phyloP scores from a whole-genome alignment of 2,329 filamentous ascomycete species.

The Ampelomyces quisqualis region DNA sequence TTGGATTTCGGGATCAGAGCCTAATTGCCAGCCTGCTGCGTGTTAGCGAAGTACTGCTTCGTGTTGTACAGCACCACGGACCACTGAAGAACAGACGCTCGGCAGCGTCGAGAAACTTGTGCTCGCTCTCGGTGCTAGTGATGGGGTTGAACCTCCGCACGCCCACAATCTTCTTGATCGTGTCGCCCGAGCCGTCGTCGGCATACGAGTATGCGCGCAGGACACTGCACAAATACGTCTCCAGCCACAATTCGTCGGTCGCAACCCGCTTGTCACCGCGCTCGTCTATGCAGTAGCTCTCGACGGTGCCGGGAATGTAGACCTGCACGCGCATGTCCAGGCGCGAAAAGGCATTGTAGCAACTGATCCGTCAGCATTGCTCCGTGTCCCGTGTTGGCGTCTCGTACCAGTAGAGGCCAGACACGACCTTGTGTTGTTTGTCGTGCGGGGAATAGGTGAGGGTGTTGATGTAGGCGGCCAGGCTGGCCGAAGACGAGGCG shows the following conservation, averaged over 20 bases:
- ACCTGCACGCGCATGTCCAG: constrained; percentile 98
- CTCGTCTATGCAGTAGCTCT: constrained; percentile 97
- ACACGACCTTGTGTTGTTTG: constrained; percentile 84
- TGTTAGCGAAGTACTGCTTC: background rate
- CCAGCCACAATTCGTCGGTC: constrained; percentile 92
- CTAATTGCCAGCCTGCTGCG: constrained; percentile 75
- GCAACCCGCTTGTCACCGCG: constrained; percentile 91
- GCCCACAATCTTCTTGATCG: constrained; percentile 96
- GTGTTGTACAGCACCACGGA: constrained; percentile 35
- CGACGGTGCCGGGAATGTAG: constrained; percentile 91
- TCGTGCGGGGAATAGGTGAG: constrained; percentile 87
- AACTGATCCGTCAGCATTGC: constrained; percentile 54
- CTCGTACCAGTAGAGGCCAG: constrained; percentile 85
- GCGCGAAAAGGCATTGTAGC: constrained; percentile 98
- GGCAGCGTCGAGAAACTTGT: constrained; percentile 90
- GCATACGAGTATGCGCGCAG: constrained; percentile 94
- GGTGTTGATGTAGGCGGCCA: constrained; percentile 98
- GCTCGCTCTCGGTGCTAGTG: constrained; percentile 96
- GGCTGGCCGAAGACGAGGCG: constrained; percentile 92
- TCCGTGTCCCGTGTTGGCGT: background rate
- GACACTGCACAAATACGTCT: constrained; percentile 95
- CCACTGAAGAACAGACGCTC: constrained; percentile 94
- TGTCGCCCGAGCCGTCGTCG: constrained; percentile 90
- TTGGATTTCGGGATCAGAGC: constrained; percentile 94
- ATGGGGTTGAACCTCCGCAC: constrained; percentile 96